Conservation (phyloP, 768 basidiomycete species). For the Agaricus blazei region DNA sequence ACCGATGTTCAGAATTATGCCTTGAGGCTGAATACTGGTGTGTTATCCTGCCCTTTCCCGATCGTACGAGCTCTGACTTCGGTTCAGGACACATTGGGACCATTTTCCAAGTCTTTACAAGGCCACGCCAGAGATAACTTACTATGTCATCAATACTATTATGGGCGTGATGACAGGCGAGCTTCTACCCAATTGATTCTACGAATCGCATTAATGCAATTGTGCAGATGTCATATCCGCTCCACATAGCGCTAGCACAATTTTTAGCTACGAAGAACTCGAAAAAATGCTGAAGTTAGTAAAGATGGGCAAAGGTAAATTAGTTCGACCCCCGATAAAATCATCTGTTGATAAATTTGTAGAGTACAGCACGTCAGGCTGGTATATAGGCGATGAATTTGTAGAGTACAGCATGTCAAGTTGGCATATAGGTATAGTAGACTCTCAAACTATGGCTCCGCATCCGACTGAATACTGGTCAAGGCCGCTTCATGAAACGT, state of each 20-base stretch:
- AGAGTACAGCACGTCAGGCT: conserved; percentile 1
- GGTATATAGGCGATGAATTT: conserved; percentile 1
- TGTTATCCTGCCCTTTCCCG: neutral
- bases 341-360: neutral
- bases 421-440: no score
- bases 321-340: neutral
- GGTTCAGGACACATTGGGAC: conserved; percentile 3
- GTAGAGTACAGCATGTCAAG: no score
- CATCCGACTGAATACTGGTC: no score
- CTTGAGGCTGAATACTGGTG: conserved; percentile 8
- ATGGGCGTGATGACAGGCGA: conserved; percentile 5
- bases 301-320: neutral
- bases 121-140: neutral
- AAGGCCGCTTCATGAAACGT: conserved; percentile 4
- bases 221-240: neutral
- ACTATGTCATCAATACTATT: neutral
- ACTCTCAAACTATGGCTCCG: no score
- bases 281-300: conserved; percentile 2
- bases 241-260: neutral
- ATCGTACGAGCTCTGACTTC: neutral
- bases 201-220: neutral
- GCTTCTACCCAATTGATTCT: neutral
- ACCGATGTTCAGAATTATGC: neutral
- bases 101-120: neutral
- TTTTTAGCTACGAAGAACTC: neutral